Percentiles rank a stretch among this genome's conserved stretches.
phyloP scores from a whole-genome alignment of 805 yeast species.

The Cyberlindnera bimundalis region DNA sequence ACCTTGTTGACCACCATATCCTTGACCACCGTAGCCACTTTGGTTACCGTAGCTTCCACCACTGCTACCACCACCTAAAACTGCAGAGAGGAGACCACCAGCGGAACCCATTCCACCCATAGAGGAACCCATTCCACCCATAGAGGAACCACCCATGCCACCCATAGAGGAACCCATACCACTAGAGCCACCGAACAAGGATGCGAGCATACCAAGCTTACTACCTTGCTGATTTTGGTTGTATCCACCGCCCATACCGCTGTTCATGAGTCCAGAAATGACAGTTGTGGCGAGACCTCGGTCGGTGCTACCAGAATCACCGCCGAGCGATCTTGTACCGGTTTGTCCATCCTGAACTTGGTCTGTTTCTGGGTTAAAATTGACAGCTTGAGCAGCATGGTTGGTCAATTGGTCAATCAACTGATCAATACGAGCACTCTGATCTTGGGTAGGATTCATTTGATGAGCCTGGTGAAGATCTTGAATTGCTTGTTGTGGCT shows the following conservation, averaged over 20 bases:
- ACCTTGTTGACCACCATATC: slow-evolving; percentile 1
- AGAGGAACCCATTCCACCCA: slow-evolving; percentile 5
- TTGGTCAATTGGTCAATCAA: slow-evolving; percentile 21
- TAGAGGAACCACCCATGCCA: slow-evolving; percentile 4
- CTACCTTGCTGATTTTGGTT: slow-evolving; percentile 10
- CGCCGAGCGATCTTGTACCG: slow-evolving; percentile 19
- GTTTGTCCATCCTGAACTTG: slow-evolving; percentile 13
- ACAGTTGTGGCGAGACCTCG: slow-evolving; percentile 22
- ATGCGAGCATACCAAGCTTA: slow-evolving; percentile 9
- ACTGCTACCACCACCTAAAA: slow-evolving; percentile 11
- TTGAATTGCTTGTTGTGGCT: slow-evolving; percentile 22
- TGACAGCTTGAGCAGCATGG: slow-evolving; percentile 20
- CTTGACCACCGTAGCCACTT: slow-evolving; percentile 8
- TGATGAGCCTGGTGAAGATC: slow-evolving; percentile 23
- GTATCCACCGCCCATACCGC: slow-evolving; percentile 19
- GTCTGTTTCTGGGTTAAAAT: slow-evolving; percentile 13
- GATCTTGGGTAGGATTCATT: slow-evolving; percentile 20
- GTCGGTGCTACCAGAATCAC: slow-evolving; percentile 16
- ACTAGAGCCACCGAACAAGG: slow-evolving; percentile 8
- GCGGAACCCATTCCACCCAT: slow-evolving; percentile 12
- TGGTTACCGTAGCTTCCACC: slow-evolving; percentile 3
- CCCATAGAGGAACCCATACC: background rate
- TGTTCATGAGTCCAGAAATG: slow-evolving; percentile 22
- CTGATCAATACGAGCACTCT: slow-evolving; percentile 19
- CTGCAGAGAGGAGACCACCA: slow-evolving; percentile 13